Base-by-base conservation (phyloP, 2,329 filamentous ascomycete genomes). In the Amphichorda felina region DNA sequence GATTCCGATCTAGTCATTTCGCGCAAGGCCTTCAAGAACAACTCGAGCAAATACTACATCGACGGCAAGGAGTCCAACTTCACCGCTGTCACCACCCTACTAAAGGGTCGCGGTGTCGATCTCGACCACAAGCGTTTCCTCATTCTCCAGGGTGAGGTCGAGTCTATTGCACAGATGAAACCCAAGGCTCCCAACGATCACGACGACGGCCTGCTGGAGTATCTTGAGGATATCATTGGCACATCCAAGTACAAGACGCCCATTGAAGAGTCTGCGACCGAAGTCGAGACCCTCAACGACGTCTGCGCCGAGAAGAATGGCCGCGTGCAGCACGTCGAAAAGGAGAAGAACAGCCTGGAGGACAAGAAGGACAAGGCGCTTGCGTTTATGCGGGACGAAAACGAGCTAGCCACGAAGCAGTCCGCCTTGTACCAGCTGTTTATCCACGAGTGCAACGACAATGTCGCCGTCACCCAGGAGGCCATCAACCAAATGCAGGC, bases 121-220 rank as follows among this genome's bases (percentile, higher is more conserved):
- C 69, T 98, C 16, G 91, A 98, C 50, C 91, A 98, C 63, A 98
- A 98, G 62, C 84, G 91, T 40, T 98, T 98, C 61, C 64, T 98
- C 36, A 98, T 98, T 51, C 65, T 98, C 9, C 91, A 98, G 57
- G 91, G 91, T 51, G 91, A 98, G 56, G 91, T 98, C 40, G 91
- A 98, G 57, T 95, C 89, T 0, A 98, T 98, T 53, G 89, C 91
- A 6, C 91, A 96, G 59, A 98, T 98, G 91, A 98, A 98, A 60
- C 72, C 93, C 14, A 98, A 98, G 57, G 91, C 93, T 4, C 79
- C 73, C 29, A 89, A 85, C 47, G 91, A 98, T 55, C 89, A 96
- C 51, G 91, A 98, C 41, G 91, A 98, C 50, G 91, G 91, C 10
- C 72, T 98, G 4, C 69, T 98, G 14, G 91, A 98, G 56, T 98